phyloP scores from a whole-genome alignment of 148 eudicot genomes.

The Spergularia bocconei region DNA sequence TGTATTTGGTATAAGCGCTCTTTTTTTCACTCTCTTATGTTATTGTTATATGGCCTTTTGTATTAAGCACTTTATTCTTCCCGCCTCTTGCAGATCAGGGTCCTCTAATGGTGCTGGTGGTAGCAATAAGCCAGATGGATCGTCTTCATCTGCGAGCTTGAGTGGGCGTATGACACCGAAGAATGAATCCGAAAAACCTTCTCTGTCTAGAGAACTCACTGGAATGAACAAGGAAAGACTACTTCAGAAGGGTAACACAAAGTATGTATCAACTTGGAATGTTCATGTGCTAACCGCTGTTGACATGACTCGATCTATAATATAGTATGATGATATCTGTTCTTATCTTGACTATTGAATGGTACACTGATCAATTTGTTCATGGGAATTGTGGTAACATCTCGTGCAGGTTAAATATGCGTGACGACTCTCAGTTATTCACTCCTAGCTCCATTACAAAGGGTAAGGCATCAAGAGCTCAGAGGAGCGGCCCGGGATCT shows the following conservation, averaged over 20 bases:
- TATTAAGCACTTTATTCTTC: background rate
- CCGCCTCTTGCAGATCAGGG: constrained; percentile 51
- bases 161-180: constrained; percentile 50
- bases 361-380: constrained; percentile 14
- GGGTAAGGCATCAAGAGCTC: constrained; percentile 78
- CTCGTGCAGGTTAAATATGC: constrained; percentile 55
- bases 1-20: too few relatives aligned
- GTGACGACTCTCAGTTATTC: constrained; percentile 51
- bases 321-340: background rate
- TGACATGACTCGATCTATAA: background rate
- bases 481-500: constrained; percentile 49
- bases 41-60: background rate
- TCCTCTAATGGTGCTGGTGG: constrained; percentile 48
- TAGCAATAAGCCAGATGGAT: constrained; percentile 51
- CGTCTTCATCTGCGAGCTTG: constrained; percentile 47
- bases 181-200: constrained; percentile 62
- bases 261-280: constrained; percentile 41
- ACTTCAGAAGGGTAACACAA: constrained; percentile 60
- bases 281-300: background rate
- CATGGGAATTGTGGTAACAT: constrained; percentile 10
- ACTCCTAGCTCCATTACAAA: constrained; percentile 54
- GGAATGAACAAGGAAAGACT: constrained; percentile 65
- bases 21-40: background rate
- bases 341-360: background rate
- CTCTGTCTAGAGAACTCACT: constrained; percentile 49